Evolutionary conservation across 1,139 yeast species (phyloP).

Genomic region (Kluyveromyces sp.): DNA sequence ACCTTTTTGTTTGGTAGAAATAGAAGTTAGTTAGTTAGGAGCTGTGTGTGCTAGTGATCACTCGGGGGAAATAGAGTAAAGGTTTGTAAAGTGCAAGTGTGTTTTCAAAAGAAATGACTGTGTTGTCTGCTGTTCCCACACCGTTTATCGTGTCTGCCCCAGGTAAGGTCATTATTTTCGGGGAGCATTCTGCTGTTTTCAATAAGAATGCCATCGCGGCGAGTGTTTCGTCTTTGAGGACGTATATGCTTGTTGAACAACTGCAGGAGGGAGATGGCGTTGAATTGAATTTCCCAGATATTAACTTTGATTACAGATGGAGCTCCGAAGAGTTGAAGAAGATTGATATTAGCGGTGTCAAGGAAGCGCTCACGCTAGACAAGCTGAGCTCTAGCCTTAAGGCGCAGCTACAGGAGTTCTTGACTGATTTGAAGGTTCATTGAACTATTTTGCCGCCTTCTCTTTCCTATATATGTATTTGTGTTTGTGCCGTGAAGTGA

Average conservation of each 20-base stretch:
- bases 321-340: slow-evolving; percentile 10
- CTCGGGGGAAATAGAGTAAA: no score
- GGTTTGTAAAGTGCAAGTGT: no score
- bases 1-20: no score
- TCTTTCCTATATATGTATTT: slow-evolving; percentile 76
- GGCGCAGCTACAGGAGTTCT: slow-evolving; percentile 14
- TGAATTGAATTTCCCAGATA: slow-evolving; percentile 76
- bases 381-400: slow-evolving; percentile 49
- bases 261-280: slow-evolving; percentile 34
- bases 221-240: slow-evolving; percentile 37
- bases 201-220: slow-evolving; percentile 49
- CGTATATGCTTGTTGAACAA: slow-evolving; percentile 61
- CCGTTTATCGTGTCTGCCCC: slow-evolving; percentile 88
- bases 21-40: no score
- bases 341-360: slow-evolving; percentile 6
- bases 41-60: no score
- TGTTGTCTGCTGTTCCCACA: neutral
- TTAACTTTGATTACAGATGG: slow-evolving; percentile 61
- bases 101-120: neutral
- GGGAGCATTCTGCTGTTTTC: slow-evolving; percentile 95
- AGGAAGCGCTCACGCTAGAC: slow-evolving; percentile 5
- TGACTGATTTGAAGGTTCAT: slow-evolving; percentile 42
- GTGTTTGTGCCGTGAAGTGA: slow-evolving; percentile 44
- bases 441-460: slow-evolving; percentile 75
- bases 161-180: slow-evolving; percentile 91